Conservation (phyloP, 495 filamentous ascomycete genomes). For the Xylaria nigripes region DNA sequence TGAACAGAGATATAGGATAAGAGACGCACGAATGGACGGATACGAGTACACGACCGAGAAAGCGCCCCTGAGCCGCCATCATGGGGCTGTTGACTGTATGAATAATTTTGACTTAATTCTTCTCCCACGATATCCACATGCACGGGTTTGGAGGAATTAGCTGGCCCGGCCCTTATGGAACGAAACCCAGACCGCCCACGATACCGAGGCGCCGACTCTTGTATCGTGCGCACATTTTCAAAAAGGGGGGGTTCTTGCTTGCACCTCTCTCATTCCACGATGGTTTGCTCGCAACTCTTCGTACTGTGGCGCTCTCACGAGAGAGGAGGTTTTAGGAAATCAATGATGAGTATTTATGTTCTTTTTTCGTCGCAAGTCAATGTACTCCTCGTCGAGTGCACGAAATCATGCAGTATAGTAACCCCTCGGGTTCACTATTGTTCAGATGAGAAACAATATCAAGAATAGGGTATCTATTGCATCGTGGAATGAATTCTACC, state of each 20-base stretch:
- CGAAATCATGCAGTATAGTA: too few species aligned
- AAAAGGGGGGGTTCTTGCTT: not conserved
- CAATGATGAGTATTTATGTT: not conserved
- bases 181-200: not conserved
- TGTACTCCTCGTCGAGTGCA: not conserved
- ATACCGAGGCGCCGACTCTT: not conserved
- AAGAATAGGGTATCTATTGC: too few species aligned
- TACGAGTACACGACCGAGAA: constrained; percentile 3
- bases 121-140: not conserved
- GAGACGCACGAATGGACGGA: not conserved
- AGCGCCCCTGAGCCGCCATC: not conserved
- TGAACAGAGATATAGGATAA: not conserved
- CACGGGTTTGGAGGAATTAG: not conserved
- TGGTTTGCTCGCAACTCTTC: not conserved
- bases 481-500: too few species aligned
- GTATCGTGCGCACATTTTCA: too few species aligned
- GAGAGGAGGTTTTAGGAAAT: too few species aligned
- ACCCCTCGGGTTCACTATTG: too few species aligned
- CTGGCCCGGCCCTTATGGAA: not conserved
- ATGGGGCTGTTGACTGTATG: not conserved
- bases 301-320: not conserved
- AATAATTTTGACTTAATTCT: not conserved
- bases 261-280: not conserved
- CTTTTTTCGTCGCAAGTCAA: not conserved
- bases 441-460: too few species aligned